Percentiles rank a stretch among this genome's conserved stretches.
phyloP scores from a whole-genome alignment of 73 alveolate genomes.

The Uronychia binucleata region DNA sequence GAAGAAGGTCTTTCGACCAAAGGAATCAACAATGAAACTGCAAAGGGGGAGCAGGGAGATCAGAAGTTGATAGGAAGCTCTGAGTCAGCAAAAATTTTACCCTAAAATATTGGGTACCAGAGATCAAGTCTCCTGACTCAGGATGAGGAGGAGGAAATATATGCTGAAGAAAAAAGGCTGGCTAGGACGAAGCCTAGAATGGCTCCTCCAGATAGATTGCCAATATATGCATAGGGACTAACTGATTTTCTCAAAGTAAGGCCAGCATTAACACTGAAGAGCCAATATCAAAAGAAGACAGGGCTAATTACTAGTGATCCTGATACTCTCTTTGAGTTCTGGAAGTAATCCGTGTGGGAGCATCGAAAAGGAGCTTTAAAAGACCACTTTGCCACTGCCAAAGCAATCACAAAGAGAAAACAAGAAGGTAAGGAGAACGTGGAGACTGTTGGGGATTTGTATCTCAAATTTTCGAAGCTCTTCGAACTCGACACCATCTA shows the following conservation, averaged over 20 bases:
- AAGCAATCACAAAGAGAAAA: neutral
- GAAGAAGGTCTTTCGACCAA: too few species aligned
- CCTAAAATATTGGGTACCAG: too few species aligned
- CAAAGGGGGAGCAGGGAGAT: too few species aligned
- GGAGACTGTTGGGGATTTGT: neutral
- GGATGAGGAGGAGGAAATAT: too few species aligned
- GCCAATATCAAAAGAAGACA: neutral
- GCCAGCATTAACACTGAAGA: neutral
- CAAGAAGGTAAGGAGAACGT: neutral
- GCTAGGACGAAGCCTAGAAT: too few species aligned
- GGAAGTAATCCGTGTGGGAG: constrained; percentile 9
- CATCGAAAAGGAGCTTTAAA: neutral
- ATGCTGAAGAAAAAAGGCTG: too few species aligned
- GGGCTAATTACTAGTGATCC: neutral
- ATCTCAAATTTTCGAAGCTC: constrained; percentile 11
- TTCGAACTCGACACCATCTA: constrained; percentile 41
- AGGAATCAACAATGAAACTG: too few species aligned
- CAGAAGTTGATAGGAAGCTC: too few species aligned
- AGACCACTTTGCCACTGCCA: neutral
- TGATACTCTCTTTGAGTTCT: constrained; percentile 8
- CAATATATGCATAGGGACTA: neutral
- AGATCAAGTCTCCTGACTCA: too few species aligned
- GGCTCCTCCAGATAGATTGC: neutral
- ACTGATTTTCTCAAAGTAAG: neutral
- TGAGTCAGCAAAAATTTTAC: too few species aligned